A percentile compares a stretch with the other conserved stretches of the same genome.
Evolutionary conservation across 108 stramenopile species (phyloP).

Genomic region (Nannochloropsis gaditana): DNA sequence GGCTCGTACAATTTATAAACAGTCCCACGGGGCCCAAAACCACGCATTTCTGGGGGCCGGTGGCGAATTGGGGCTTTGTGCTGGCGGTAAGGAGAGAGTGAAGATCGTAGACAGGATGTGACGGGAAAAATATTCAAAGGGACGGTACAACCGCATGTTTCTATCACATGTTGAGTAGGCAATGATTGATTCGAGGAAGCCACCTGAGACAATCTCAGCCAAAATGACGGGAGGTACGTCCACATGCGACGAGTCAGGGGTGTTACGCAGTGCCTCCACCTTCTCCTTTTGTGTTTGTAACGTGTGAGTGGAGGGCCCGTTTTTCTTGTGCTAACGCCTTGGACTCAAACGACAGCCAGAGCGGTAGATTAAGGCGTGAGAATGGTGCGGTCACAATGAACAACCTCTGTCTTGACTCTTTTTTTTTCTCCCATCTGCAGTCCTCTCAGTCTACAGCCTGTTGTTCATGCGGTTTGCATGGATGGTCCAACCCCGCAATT

Average conservation of each 20-base stretch:
- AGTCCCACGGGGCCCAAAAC: constrained; percentile 31
- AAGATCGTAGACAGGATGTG: not conserved
- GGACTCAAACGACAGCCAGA: no score
- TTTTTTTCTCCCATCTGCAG: not conserved
- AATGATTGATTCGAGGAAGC: constrained; percentile 37
- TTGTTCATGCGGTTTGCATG: constrained; percentile 50
- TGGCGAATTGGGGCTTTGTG: constrained; percentile 52
- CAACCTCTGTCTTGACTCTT: not conserved
- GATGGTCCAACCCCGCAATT: constrained; percentile 51
- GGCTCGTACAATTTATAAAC: not conserved
- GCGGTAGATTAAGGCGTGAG: no score
- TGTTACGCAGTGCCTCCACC: not conserved
- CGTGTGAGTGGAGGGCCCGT: no score
- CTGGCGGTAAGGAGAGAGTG: constrained; percentile 18
- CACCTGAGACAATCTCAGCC: constrained; percentile 41
- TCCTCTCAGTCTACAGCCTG: constrained; percentile 39
- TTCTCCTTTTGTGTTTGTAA: not conserved
- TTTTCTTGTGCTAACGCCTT: no score
- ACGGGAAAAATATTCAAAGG: not conserved
- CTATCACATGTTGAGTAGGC: not conserved
- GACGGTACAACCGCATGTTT: not conserved
- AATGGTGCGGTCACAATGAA: not conserved
- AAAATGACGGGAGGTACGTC: constrained; percentile 36
- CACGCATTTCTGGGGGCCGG: constrained; percentile 40
- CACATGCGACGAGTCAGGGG: not conserved